Conservation (phyloP, 257 asterid species). For the Thymus mandschuricus region DNA sequence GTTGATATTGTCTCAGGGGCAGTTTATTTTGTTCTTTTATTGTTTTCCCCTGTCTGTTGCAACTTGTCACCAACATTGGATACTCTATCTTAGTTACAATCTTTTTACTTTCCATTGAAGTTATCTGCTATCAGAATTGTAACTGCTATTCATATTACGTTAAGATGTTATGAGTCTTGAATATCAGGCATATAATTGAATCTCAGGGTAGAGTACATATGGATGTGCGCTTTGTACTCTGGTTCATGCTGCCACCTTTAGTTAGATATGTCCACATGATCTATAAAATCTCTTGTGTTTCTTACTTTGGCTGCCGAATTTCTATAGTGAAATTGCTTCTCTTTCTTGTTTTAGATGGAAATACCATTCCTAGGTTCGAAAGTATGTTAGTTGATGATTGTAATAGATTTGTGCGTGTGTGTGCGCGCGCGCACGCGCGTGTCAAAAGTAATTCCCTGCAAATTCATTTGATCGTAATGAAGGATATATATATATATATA, state of each 20-base stretch:
- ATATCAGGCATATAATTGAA: conserved; percentile 4
- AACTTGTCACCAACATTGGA: conserved; percentile 12
- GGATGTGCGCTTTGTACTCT: not conserved
- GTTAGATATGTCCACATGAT: conserved; percentile 21
- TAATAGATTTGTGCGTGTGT: too few relatives aligned
- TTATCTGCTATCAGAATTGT: not conserved
- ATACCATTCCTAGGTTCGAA: not conserved
- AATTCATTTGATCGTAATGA: not conserved
- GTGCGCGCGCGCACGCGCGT: too few relatives aligned
- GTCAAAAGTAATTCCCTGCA: too few relatives aligned
- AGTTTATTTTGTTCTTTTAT: not conserved
- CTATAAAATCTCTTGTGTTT: not conserved
- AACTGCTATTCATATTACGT: conserved; percentile 12
- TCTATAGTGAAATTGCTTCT: not conserved
- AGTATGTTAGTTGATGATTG: too few relatives aligned
- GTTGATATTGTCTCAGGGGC: not conserved
- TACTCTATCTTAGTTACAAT: conserved; percentile 4
- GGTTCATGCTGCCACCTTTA: too few relatives aligned
- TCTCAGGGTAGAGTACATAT: conserved; percentile 47
- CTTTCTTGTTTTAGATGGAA: conserved; percentile 7
- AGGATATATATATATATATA: not conserved
- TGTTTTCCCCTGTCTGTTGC: not conserved
- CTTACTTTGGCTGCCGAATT: not conserved
- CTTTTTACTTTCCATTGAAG: conserved; percentile 13
- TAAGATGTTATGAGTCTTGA: conserved; percentile 9